Evolutionary conservation across 2,329 filamentous ascomycete species (phyloP).

Genomic region (Pseudogymnoascus sp.): DNA sequence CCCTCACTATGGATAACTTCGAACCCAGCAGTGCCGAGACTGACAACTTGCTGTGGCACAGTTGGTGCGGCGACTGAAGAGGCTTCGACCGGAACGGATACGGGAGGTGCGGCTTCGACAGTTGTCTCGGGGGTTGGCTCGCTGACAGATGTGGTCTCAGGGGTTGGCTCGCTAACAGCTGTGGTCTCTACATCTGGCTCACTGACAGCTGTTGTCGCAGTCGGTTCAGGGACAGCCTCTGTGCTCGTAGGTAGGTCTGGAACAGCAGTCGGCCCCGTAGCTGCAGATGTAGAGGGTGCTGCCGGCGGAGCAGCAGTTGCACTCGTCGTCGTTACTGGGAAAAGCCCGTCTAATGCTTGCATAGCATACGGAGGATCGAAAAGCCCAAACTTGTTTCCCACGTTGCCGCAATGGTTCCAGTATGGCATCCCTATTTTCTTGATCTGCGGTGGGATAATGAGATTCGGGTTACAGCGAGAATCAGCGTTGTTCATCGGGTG

Average conservation of each 20-base stretch:
- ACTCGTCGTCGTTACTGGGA: background rate
- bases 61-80: background rate
- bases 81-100: background rate
- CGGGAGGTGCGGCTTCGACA: background rate
- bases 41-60: background rate
- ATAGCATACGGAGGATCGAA: slow-evolving; percentile 36
- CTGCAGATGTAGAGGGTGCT: background rate
- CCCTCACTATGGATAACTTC: background rate
- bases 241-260: background rate
- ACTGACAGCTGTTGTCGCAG: background rate
- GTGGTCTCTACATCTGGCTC: too few relatives aligned
- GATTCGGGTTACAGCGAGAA: slow-evolving; percentile 29
- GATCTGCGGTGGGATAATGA: slow-evolving; percentile 27
- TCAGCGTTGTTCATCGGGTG: slow-evolving; percentile 16
- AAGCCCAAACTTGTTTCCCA: slow-evolving; percentile 31
- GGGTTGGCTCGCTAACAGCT: background rate
- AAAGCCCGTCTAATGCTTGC: slow-evolving; percentile 24
- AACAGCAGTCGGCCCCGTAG: background rate
- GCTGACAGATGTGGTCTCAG: background rate
- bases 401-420: slow-evolving; percentile 32
- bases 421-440: slow-evolving; percentile 13
- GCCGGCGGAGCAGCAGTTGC: slow-evolving; percentile 34
- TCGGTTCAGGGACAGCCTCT: background rate
- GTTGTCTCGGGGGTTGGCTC: background rate
- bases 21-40: background rate